Base-by-base conservation (phyloP, 345 rosid genomes). In the Orychophragmus violaceus region DNA sequence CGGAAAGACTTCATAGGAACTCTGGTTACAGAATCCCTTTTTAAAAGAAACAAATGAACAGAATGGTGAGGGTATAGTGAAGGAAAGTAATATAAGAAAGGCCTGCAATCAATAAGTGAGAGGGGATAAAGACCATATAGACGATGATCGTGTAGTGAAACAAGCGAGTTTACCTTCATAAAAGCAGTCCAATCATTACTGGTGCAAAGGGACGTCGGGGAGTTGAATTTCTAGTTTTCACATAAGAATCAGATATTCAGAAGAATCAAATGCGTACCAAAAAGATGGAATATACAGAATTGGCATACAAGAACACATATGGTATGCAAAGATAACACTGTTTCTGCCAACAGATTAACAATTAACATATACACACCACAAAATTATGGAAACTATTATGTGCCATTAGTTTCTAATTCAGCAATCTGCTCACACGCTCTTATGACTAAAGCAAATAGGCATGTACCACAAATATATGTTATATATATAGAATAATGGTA, bases 141-240 rank as follows among this genome's bases (percentile, higher is more conserved):
- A 32, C 33, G 62, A 65, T 49, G 66, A 48, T 53, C 61, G 68
- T 36, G 33, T 16, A 63, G 49, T 7, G 39, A 49, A 27, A 33
- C 18, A 14, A 58, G 18, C 48, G 7, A 49, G 8, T 36, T 30
- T 83, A 88, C 98, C 96, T 93, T 93, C 77, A 85, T 64, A 79
- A 93, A 88, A 27, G 95, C 82, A 58, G 87, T 77, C 98, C 97
- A 93, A 68, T 93, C 98, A 53, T 86, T 70, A 76, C 72, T 64
- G 55, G 94, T 82, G 66, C 84, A 86, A 27, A 76, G 58, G 69
- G 90, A 82, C 78, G 89, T 88, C 68, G 96, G 98, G 27, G 92
- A 90, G 80, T 90, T 86, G 80, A 93, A 90, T 86, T 93, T 93
- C 98, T 93, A 64, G 68, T 69, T 50, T 33, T 29, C 56, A 23